Conservation (phyloP, 441 rosid genomes). For the Erodium trifolium region DNA sequence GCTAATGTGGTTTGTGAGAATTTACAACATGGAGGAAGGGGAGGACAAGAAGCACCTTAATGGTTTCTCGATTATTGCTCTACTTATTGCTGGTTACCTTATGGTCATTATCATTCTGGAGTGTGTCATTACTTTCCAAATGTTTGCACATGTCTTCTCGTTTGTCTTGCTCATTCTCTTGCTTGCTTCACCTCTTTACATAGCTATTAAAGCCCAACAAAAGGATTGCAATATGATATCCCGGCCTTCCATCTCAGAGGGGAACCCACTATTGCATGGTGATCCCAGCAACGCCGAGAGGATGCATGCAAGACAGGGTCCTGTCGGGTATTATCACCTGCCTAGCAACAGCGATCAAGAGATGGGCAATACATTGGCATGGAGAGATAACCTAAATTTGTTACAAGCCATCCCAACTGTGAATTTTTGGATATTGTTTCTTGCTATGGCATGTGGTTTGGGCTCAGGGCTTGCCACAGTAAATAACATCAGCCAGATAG, state of each 20-base stretch:
- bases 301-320: too few relatives aligned
- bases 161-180: conserved; percentile 38
- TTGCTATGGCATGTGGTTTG: conserved; percentile 70
- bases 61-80: conserved; percentile 45
- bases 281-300: not conserved
- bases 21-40: conserved; percentile 22
- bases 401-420: conserved; percentile 38
- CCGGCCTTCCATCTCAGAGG: not conserved
- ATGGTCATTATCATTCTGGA: conserved; percentile 45
- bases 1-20: conserved; percentile 57
- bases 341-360: conserved; percentile 18
- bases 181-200: conserved; percentile 43
- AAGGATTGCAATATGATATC: conserved; percentile 20
- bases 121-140: conserved; percentile 32
- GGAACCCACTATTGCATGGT: not conserved
- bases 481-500: conserved; percentile 55
- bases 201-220: conserved; percentile 34
- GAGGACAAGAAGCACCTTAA: conserved; percentile 52
- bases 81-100: conserved; percentile 54
- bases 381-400: conserved; percentile 31
- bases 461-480: conserved; percentile 70
- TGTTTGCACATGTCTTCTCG: conserved; percentile 22
- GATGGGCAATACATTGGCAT: conserved; percentile 13
- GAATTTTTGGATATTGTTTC: conserved; percentile 56
- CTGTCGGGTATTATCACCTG: conserved; percentile 16